Evolutionary conservation across 2,329 filamentous ascomycete species (phyloP), one percentile per base, ranked within the genome.

Genomic region (Diplodia sapinea): DNA sequence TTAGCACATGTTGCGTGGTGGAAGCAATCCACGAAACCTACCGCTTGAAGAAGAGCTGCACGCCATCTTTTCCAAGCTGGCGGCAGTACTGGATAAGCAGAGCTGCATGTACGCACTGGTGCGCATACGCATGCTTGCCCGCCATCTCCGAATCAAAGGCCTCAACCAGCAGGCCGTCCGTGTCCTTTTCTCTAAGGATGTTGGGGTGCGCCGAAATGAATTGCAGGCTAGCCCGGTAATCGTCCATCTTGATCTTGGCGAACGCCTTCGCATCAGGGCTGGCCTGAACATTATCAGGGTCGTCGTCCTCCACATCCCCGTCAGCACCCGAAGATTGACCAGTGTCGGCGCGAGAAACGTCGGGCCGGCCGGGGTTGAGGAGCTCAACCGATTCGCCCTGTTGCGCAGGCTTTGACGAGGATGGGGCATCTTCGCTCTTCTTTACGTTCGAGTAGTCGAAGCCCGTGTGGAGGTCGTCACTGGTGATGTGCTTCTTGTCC

Each of bases 31-130:
- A 7, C 2, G 56, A 15, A 29, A 13, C 64, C 56, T 77, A 83
- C 83, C 94, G 91, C 82, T 95, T 96, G 86, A 99, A 99, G 84
- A 99, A 99, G 36, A 98, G 82, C 6, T 88, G 87, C 9, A 97
- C 93, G 26, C 94, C 94, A 74, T 98, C 93, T 71, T 88, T 88
- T 69, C 94, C 94, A 7, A 99, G 85, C 51, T 93, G 90, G 11
- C 94, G 88, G 81, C 95, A 99, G 82, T 99, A 99, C 79, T 99
- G 95, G 50, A 99, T 82, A 13, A 99, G 84, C 17, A 98, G 84
- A 3, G 91, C 94, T 78, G 98, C 94, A 80, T 99, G 95, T 26
- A 99, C 93, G 79, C 90, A 97, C 77, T 94, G 92, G 57, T 89
- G 87, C 4, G 92, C 89, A 72, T 90, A 87, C n/a, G 92, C 90